Percentiles rank a stretch among this genome's conserved stretches.
These are phyloP conservation scores for Pseudocercospora macadamiae DNA, from an alignment of 2,329 filamentous ascomycete genomes.

Conservation along the genomic window DNA sequence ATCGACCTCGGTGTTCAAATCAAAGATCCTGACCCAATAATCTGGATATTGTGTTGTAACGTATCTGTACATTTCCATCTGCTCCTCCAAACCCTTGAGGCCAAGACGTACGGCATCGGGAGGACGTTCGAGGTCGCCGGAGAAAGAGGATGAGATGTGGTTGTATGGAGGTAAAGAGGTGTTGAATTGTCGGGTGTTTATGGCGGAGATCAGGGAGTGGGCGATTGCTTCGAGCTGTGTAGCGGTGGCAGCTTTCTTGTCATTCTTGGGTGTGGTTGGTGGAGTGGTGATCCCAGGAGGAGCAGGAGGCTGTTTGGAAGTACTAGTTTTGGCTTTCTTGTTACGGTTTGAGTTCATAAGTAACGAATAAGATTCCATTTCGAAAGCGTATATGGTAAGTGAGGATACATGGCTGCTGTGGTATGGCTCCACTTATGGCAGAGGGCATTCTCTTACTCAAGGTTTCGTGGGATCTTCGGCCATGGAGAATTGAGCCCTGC, in stretches of 20 bases:
- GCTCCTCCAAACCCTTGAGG: not conserved
- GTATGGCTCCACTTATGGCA: not conserved
- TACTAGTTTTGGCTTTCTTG: not conserved
- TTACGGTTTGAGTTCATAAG: not conserved
- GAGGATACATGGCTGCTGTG: not conserved
- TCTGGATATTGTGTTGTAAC: not conserved
- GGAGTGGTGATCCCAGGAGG: not conserved
- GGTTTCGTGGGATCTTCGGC: slow-evolving; percentile 1
- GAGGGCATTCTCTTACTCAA: not conserved
- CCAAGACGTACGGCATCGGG: not conserved
- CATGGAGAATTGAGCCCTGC: not conserved
- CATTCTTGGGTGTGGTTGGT: not conserved
- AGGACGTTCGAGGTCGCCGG: slow-evolving; percentile 3
- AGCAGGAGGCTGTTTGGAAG: not conserved
- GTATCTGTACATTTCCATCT: slow-evolving; percentile 7
- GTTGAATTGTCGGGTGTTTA: slow-evolving; percentile 3
- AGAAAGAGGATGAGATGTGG: not conserved
- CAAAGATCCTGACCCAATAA: slow-evolving; percentile 7
- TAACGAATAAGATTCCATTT: not conserved
- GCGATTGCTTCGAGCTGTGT: slow-evolving; percentile 1
- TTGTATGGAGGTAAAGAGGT: not conserved
- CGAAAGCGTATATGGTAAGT: not conserved
- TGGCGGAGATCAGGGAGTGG: slow-evolving; percentile 3
- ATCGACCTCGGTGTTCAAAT: slow-evolving; percentile 12
- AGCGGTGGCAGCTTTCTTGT: not conserved